Conservation (phyloP, 2,329 filamentous ascomycete species). For the Diaporthe ilicicola region DNA sequence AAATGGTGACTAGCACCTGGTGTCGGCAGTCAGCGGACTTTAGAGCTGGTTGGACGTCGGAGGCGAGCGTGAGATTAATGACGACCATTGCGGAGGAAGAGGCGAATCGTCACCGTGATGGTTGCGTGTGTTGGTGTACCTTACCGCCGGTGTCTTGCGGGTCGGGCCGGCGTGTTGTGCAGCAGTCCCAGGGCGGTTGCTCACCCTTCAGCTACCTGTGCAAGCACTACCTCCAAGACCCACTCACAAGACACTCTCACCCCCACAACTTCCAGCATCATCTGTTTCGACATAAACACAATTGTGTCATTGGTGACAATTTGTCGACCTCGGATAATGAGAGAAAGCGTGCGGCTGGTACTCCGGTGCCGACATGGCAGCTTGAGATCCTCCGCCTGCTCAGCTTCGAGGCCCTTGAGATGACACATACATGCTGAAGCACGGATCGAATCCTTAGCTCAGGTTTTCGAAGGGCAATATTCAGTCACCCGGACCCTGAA, state of each 20-base stretch:
- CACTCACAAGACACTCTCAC: no score
- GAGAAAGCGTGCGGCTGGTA: not conserved
- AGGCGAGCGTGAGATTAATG: not conserved
- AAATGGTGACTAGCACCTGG: not conserved
- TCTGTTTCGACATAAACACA: not conserved
- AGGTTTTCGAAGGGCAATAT: not conserved
- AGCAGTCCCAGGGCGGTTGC: not conserved
- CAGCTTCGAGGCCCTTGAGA: not conserved
- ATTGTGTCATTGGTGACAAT: not conserved
- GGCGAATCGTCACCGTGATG: not conserved
- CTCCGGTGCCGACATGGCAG: not conserved
- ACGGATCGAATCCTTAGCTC: not conserved
- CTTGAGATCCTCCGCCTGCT: not conserved
- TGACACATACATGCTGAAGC: not conserved
- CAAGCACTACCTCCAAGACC: not conserved
- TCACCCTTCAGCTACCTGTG: not conserved
- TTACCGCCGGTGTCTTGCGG: no score
- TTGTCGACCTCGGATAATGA: not conserved
- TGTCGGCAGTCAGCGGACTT: not conserved
- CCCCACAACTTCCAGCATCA: not conserved
- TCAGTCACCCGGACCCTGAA: not conserved
- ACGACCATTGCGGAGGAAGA: not conserved
- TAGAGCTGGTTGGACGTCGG: no score
- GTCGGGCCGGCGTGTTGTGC: no score
- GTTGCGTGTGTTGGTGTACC: not conserved